Conservation (phyloP, 139 green algal genomes). For the Chlorella sp. region DNA sequence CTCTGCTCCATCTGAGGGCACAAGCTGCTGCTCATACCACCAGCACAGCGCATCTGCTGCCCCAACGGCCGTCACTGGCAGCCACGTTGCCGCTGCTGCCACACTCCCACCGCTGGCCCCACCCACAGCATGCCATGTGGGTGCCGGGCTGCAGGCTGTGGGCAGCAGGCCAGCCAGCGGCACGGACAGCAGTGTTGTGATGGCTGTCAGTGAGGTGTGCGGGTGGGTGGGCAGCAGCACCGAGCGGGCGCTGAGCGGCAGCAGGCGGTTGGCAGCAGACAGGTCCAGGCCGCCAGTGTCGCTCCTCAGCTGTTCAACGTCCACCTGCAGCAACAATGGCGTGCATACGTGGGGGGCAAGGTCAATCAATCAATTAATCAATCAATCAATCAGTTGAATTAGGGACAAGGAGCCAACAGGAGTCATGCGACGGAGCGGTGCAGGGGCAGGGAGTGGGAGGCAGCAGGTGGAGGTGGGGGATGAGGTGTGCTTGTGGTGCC, state of each 20-base stretch:
- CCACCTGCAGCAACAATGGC: not conserved
- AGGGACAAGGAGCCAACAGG: no score
- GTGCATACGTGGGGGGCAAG: no score
- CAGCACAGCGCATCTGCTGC: constrained; percentile 11
- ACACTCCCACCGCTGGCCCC: not conserved
- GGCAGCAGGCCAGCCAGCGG: constrained; percentile 1
- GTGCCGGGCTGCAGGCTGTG: not conserved
- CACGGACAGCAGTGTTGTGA: not conserved
- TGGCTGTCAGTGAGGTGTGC: not conserved
- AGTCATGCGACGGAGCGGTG: no score
- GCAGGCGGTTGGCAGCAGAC: not conserved
- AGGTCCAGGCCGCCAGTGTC: constrained; percentile 10
- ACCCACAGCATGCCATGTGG: not conserved
- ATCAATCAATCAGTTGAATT: no score
- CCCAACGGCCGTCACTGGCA: not conserved
- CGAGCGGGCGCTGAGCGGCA: not conserved
- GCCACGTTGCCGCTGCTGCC: not conserved
- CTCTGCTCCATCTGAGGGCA: not conserved
- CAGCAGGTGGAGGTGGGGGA: no score
- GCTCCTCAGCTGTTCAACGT: not conserved
- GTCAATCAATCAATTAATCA: no score
- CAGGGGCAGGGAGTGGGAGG: no score
- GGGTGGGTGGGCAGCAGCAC: not conserved
- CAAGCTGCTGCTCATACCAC: constrained; percentile 18
- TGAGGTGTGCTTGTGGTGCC: no score